phyloP scores from a whole-genome alignment of 2,329 filamentous ascomycete species.

The Fusarium sp. region DNA sequence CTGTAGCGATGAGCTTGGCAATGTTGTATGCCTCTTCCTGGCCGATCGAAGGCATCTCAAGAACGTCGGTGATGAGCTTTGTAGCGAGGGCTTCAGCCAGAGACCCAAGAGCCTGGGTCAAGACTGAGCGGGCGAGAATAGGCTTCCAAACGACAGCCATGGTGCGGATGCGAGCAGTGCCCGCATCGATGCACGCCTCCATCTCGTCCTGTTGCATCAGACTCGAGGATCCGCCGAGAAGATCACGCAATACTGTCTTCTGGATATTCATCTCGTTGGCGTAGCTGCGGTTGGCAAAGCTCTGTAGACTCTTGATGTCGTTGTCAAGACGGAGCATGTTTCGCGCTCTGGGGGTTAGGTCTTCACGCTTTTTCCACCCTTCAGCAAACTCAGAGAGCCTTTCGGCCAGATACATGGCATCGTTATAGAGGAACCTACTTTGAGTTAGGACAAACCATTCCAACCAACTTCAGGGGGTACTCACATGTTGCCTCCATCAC shows the following conservation, averaged over 20 bases:
- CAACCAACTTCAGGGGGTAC: constrained; percentile 29
- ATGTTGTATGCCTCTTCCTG: constrained; percentile 74
- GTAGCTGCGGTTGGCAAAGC: constrained; percentile 72
- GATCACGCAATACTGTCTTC: constrained; percentile 70
- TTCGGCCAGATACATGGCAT: constrained; percentile 73
- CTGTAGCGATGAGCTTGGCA: constrained; percentile 67
- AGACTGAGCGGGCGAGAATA: constrained; percentile 70
- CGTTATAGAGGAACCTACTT: constrained; percentile 74
- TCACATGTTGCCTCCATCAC: constrained; percentile 73
- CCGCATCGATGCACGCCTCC: constrained; percentile 64
- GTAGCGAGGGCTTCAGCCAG: constrained; percentile 68
- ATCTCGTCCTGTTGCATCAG: constrained; percentile 69
- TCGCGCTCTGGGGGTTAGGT: constrained; percentile 63
- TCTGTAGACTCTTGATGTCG: constrained; percentile 69
- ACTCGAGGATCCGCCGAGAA: constrained; percentile 71
- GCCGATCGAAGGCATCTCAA: constrained; percentile 70
- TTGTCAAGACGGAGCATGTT: constrained; percentile 69
- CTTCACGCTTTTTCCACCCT: constrained; percentile 65
- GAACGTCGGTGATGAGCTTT: constrained; percentile 72
- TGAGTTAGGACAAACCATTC: constrained; percentile 9
- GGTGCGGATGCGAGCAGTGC: constrained; percentile 63
- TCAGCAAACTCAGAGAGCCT: constrained; percentile 61
- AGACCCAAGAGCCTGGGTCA: constrained; percentile 72
- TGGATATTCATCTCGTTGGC: constrained; percentile 70
- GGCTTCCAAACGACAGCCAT: constrained; percentile 68